phyloP scores from a whole-genome alignment of 208 protist genomes.

The Histomonas meleagridis region DNA sequence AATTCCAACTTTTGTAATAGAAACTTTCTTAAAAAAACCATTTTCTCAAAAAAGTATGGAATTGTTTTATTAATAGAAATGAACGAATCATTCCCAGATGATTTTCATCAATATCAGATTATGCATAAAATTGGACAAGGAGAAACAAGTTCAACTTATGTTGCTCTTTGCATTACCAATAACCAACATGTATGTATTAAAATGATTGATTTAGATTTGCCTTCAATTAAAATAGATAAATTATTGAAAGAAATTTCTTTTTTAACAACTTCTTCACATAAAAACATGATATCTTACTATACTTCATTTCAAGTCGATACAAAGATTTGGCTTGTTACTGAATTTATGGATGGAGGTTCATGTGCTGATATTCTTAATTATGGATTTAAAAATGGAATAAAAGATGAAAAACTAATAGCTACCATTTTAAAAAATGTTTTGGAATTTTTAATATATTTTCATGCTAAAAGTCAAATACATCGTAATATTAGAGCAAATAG shows the following conservation, averaged over 20 bases:
- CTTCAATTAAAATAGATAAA: neutral
- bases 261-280: neutral
- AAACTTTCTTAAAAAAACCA: too few relatives aligned
- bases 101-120: neutral
- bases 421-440: neutral
- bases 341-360: slow-evolving; percentile 2
- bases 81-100: neutral
- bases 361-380: neutral
- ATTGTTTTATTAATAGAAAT: too few relatives aligned
- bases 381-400: neutral
- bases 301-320: neutral
- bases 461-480: neutral
- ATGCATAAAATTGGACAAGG: neutral
- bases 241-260: neutral
- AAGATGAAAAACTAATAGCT: neutral
- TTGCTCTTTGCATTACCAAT: neutral
- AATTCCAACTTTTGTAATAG: too few relatives aligned
- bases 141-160: neutral
- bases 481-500: neutral
- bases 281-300: neutral
- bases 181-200: neutral
- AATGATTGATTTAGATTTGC: neutral
- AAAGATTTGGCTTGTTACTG: neutral
- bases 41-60: too few relatives aligned
- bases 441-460: neutral